Evolutionary conservation across 768 basidiomycete species (phyloP).

Genomic region (Leccinum rimulosum): DNA sequence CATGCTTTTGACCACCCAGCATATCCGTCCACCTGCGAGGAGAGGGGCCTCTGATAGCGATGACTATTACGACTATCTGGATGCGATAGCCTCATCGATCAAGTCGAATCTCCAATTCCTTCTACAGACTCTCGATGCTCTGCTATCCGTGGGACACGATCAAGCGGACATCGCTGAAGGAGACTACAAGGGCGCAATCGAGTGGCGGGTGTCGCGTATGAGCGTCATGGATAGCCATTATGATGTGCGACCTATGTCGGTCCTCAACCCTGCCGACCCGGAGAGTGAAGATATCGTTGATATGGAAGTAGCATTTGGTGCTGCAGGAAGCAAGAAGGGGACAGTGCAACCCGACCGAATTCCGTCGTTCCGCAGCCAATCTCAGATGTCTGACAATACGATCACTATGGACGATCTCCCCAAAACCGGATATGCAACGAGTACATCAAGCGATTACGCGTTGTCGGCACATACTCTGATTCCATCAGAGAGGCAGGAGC

Average conservation of each 20-base stretch:
- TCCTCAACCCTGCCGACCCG: conserved; percentile 39
- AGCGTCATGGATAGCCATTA: conserved; percentile 57
- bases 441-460: conserved; percentile 25
- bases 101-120: conserved; percentile 55
- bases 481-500: conserved; percentile 22
- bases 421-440: conserved; percentile 17
- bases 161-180: conserved; percentile 68
- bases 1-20: conserved; percentile 59
- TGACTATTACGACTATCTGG: conserved; percentile 41
- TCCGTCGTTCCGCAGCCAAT: conserved; percentile 32
- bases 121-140: conserved; percentile 57
- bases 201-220: conserved; percentile 72
- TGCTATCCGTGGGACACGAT: conserved; percentile 64
- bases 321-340: conserved; percentile 35
- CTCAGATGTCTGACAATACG: conserved; percentile 34
- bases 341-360: conserved; percentile 19
- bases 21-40: conserved; percentile 18
- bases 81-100: conserved; percentile 49
- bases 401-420: conserved; percentile 32
- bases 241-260: conserved; percentile 41
- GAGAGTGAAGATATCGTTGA: conserved; percentile 55
- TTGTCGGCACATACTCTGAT: conserved; percentile 26
- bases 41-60: conserved; percentile 15
- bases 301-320: conserved; percentile 50
- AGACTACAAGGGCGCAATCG: conserved; percentile 73